Base-by-base conservation (phyloP, 2,329 filamentous ascomycete genomes). In the Myotisia sp. region DNA sequence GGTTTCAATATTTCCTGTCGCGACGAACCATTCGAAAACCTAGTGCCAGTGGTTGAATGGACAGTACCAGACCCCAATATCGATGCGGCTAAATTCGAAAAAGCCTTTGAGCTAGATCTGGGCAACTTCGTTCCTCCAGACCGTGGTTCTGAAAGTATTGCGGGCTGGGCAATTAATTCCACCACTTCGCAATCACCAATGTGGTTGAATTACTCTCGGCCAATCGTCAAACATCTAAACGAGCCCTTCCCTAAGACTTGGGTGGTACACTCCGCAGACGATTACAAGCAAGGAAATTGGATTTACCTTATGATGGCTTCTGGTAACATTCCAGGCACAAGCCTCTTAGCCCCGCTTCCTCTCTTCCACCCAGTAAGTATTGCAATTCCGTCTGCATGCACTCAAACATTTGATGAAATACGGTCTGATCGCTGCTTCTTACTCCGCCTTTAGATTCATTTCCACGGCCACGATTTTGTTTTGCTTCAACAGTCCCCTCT, bases 381-480 rank as follows among this genome's bases (percentile, higher is more conserved):
- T 24, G 13, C 10, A 10, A 10, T 18, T 20, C 9, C 29, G 21
- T 12, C 20, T 24, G 7, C 19, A 17, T 10, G 18, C 17, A 10
- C n/a, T 23, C 13, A 33, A 6, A 26, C n/a, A n/a, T n/a, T n/a
- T n/a, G n/a, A n/a, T n/a, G n/a, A n/a, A 28, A 9, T 17, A 32
- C 33, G 31, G 19, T n/a, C n/a, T n/a, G n/a, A n/a, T n/a, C n/a
- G 36, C 33, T 17, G 3, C 12, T 3, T 27, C 23, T 19, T 27
- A 7, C 7, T 33, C 22, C 12, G 8, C 22, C 22, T 12, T 24
- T n/a, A 34, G 31, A 5, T 81, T 55, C 76, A 82, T 53, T 51
- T 79, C 2, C 76, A 82, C 56, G 76, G 75, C 8, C 71, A 77
- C 54, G 77, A 82, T 58, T 77, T 82, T 62, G 75, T 73, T 48